Conservation (phyloP, 2,329 filamentous ascomycete species). For the Penicillium sp. region DNA sequence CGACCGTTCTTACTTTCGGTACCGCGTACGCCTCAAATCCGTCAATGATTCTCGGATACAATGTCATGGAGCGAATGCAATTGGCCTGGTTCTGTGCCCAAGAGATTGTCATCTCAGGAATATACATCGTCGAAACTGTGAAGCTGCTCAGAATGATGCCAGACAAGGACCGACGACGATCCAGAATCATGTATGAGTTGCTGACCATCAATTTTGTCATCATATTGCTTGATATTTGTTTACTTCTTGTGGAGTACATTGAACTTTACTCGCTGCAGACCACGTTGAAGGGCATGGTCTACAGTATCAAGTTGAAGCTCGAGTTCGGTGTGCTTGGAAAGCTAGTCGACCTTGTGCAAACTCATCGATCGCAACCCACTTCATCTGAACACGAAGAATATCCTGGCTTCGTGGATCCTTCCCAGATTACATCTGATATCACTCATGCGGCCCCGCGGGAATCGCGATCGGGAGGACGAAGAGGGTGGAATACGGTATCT, state of each 20-base stretch:
- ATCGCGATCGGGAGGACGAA: slow-evolving; percentile 10
- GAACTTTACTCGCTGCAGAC: slow-evolving; percentile 46
- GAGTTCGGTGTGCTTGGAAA: slow-evolving; percentile 50
- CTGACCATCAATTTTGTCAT: slow-evolving; percentile 50
- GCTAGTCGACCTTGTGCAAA: slow-evolving; percentile 41
- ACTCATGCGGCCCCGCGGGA: slow-evolving; percentile 34
- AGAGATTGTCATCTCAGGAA: slow-evolving; percentile 47
- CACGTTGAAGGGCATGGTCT: slow-evolving; percentile 47
- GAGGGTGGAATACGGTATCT: slow-evolving; percentile 28
- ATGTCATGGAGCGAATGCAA: slow-evolving; percentile 45
- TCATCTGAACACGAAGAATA: slow-evolving; percentile 36
- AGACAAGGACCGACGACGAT: slow-evolving; percentile 35
- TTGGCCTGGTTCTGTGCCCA: slow-evolving; percentile 45
- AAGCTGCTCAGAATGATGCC: slow-evolving; percentile 41
- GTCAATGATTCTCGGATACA: slow-evolving; percentile 39
- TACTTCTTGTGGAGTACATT: slow-evolving; percentile 46
- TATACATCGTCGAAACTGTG: slow-evolving; percentile 55
- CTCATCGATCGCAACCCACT: slow-evolving; percentile 29
- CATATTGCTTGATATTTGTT: slow-evolving; percentile 46
- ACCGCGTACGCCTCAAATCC: slow-evolving; percentile 25
- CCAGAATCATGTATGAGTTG: slow-evolving; percentile 48
- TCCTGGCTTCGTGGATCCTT: slow-evolving; percentile 43
- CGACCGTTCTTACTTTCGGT: slow-evolving; percentile 55
- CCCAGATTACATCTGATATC: slow-evolving; percentile 39
- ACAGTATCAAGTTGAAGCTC: slow-evolving; percentile 51